Evolutionary conservation across 371 early-diverging fungal genomes (phyloP).

Genomic region (Mucor sp.): DNA sequence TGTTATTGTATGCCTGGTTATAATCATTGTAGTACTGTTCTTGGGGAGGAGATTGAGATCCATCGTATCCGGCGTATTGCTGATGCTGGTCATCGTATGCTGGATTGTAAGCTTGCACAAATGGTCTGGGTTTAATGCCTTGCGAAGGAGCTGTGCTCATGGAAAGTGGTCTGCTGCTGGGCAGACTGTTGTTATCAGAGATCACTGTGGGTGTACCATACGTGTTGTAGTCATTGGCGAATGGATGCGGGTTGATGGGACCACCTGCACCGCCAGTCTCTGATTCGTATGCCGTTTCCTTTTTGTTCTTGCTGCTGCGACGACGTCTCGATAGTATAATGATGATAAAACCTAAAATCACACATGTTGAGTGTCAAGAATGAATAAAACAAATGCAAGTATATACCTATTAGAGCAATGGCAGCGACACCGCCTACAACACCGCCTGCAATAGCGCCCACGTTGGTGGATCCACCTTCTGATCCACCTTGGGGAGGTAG

Average conservation of each 20-base stretch:
- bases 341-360: constrained; percentile 1
- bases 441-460: constrained; percentile 28
- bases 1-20: not conserved
- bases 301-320: not conserved
- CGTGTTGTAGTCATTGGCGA: constrained; percentile 10
- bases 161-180: not conserved
- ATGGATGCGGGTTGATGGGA: constrained; percentile 5
- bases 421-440: constrained; percentile 24
- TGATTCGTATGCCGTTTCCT: not conserved
- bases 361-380: not conserved
- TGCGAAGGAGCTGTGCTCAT: constrained; percentile 4
- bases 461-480: not conserved
- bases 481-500: not conserved
- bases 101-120: constrained; percentile 28
- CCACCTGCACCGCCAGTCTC: not conserved
- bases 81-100: not conserved
- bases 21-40: constrained; percentile 7
- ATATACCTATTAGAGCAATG: constrained; percentile 19
- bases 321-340: constrained; percentile 13
- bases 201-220: constrained; percentile 12
- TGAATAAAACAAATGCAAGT: not conserved
- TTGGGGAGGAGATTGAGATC: not conserved
- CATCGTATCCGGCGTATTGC: not conserved
- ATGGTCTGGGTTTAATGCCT: constrained; percentile 15
- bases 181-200: constrained; percentile 5